Conservation (phyloP, 371 early-diverging fungal species). For the Mortierella sp. region DNA sequence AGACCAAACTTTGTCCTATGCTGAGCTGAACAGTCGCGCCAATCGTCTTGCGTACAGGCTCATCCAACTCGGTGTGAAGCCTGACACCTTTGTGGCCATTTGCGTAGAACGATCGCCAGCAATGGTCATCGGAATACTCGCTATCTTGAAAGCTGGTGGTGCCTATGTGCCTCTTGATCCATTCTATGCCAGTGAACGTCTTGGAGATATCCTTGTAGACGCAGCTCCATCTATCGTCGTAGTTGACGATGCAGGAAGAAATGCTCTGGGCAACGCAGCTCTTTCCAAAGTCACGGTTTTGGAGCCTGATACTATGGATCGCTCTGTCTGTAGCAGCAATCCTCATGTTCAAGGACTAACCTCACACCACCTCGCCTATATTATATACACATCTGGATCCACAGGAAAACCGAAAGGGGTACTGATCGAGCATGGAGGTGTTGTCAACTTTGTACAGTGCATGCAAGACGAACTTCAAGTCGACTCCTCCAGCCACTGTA, state of each 20-base stretch:
- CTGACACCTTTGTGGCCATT: too few relatives aligned
- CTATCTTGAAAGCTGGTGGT: too few relatives aligned
- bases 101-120: too few relatives aligned
- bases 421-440: slow-evolving; percentile 16
- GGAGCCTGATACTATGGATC: too few relatives aligned
- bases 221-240: neutral
- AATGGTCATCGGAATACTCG: too few relatives aligned
- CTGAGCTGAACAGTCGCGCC: too few relatives aligned
- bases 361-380: slow-evolving; percentile 14
- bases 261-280: neutral
- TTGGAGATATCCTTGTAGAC: neutral
- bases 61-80: too few relatives aligned
- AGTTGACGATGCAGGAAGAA: neutral
- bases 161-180: too few relatives aligned
- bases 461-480: neutral
- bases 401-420: slow-evolving; percentile 64
- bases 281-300: too few relatives aligned
- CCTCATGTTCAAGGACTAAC: neutral
- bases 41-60: too few relatives aligned
- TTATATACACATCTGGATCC: slow-evolving; percentile 60
- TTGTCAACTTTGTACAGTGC: neutral
- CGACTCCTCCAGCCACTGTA: neutral
- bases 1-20: too few relatives aligned
- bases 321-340: too few relatives aligned
- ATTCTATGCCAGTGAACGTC: neutral